phyloP scores from a whole-genome alignment of 768 basidiomycete genomes.

The Rhodocollybia butyracea region DNA sequence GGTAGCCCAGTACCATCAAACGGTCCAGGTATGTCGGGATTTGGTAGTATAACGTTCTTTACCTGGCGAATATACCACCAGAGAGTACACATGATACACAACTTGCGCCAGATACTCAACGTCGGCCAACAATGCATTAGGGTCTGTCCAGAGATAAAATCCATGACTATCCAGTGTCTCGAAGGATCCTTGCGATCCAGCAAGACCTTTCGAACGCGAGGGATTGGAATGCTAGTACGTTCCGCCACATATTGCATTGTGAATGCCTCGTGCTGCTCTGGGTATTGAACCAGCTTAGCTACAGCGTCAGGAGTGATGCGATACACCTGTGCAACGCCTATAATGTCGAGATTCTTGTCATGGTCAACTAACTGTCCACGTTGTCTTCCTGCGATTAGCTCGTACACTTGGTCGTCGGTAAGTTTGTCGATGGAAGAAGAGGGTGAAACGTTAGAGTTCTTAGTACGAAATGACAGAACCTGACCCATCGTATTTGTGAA shows the following conservation, averaged over 20 bases:
- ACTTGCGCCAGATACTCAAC: slow-evolving; percentile 13
- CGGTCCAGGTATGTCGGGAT: slow-evolving; percentile 17
- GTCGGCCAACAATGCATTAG: slow-evolving; percentile 16
- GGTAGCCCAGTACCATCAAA: slow-evolving; percentile 14
- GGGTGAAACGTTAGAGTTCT: no score
- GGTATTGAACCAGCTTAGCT: background rate
- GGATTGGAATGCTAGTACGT: slow-evolving; percentile 15
- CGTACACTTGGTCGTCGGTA: no score
- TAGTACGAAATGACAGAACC: no score
- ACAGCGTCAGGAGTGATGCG: background rate
- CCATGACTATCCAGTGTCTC: slow-evolving; percentile 20
- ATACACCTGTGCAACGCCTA: background rate
- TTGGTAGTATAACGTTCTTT: slow-evolving; percentile 10
- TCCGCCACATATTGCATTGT: background rate
- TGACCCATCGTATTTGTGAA: no score
- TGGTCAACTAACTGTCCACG: no score
- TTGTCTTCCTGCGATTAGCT: no score
- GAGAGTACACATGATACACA: slow-evolving; percentile 17
- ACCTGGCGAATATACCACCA: slow-evolving; percentile 22
- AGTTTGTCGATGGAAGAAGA: no score
- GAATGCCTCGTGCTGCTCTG: background rate
- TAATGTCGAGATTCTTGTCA: background rate
- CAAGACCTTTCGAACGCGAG: slow-evolving; percentile 14
- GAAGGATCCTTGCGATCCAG: background rate
- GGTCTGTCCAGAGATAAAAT: slow-evolving; percentile 19